Conservation (phyloP, 2,329 filamentous ascomycete genomes). For the Cladosporium cucumerinum region DNA sequence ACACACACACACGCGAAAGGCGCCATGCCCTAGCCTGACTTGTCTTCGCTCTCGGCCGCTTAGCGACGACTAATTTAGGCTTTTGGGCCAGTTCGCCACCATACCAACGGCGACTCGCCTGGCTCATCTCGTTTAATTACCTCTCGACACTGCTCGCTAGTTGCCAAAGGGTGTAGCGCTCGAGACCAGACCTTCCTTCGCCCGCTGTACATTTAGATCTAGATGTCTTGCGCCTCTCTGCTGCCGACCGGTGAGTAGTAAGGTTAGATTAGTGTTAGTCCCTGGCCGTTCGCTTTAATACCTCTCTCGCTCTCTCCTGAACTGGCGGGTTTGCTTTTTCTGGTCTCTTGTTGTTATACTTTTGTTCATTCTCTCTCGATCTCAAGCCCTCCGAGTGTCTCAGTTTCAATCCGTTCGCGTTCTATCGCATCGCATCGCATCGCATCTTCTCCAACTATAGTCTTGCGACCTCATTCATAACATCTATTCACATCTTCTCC, state of each 20-base stretch:
- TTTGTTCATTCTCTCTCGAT: neutral
- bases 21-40: constrained; percentile 8
- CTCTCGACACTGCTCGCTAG: constrained; percentile 2
- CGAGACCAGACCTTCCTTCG: neutral
- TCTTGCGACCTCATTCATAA: neutral
- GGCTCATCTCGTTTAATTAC: constrained; percentile 14
- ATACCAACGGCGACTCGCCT: neutral
- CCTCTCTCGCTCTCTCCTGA: neutral
- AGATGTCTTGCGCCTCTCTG: constrained; percentile 7
- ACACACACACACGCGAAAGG: neutral
- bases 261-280: neutral
- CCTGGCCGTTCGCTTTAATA: constrained; percentile 8
- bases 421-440: neutral
- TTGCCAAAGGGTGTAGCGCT: constrained; percentile 9
- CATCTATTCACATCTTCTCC: neutral
- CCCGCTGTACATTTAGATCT: constrained; percentile 7
- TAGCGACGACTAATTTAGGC: constrained; percentile 15
- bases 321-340: neutral
- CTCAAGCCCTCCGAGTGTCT: constrained; percentile 3
- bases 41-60: constrained; percentile 1
- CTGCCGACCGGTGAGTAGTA: constrained; percentile 9
- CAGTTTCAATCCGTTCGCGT: neutral
- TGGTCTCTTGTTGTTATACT: neutral
- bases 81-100: constrained; percentile 10
- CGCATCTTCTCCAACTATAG: neutral